Evolutionary conservation across 2,329 filamentous ascomycete genomes (phyloP).

Genomic region (Aspergillus arachidicola): DNA sequence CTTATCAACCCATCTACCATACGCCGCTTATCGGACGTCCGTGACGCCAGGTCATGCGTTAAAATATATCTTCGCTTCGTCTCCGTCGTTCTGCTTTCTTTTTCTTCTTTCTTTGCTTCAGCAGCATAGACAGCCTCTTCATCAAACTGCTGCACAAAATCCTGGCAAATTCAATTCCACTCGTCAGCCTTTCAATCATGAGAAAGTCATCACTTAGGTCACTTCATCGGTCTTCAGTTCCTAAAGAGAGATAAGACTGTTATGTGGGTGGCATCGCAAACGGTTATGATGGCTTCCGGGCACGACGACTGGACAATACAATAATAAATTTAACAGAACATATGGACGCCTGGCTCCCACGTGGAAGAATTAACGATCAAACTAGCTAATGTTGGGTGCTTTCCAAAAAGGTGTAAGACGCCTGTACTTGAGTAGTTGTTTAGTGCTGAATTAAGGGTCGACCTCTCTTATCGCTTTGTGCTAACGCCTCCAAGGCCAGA

Average conservation of each 20-base stretch:
- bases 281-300: no score
- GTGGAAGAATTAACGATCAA: no score
- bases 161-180: slow-evolving; percentile 12
- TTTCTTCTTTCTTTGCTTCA: not conserved
- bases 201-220: no score
- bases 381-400: no score
- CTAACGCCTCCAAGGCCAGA: not conserved
- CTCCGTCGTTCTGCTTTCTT: not conserved
- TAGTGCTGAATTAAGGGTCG: not conserved
- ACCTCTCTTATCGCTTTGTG: not conserved
- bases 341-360: no score
- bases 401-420: not conserved
- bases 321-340: no score
- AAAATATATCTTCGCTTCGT: slow-evolving; percentile 53
- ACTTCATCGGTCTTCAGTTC: no score
- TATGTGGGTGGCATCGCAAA: no score
- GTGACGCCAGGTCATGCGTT: slow-evolving; percentile 58
- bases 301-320: no score
- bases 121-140: slow-evolving; percentile 18
- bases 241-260: no score
- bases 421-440: not conserved
- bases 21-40: slow-evolving; percentile 47
- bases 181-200: slow-evolving; percentile 19
- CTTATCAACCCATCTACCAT: slow-evolving; percentile 53
- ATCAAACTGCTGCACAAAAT: slow-evolving; percentile 12